These are phyloP conservation scores for Maudiozyma bulderi DNA, from an alignment of 805 yeast genomes.

Conservation along the genomic window DNA sequence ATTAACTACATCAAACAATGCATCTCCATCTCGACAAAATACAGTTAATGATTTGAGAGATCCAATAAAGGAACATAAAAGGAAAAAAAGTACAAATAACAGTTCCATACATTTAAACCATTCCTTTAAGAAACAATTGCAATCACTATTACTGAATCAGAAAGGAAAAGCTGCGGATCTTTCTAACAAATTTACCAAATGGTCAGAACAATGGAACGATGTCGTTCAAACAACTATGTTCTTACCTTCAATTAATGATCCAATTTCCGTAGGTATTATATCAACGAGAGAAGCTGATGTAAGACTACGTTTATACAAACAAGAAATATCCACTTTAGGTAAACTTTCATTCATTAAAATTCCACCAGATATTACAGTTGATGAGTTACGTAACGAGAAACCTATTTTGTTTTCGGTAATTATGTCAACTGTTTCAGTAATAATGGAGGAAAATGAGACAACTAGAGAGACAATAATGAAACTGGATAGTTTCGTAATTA, in stretches of 20 bases:
- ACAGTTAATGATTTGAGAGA: not conserved
- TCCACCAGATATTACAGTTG: slow-evolving; percentile 36
- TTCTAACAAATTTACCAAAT: slow-evolving; percentile 33
- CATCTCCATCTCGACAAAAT: not conserved
- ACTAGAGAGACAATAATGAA: slow-evolving; percentile 36
- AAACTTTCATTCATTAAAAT: slow-evolving; percentile 47
- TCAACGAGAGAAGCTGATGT: slow-evolving; percentile 48
- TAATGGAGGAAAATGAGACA: slow-evolving; percentile 25
- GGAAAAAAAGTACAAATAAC: not conserved
- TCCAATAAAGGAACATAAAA: not conserved
- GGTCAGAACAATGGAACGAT: slow-evolving; percentile 37
- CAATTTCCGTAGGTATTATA: slow-evolving; percentile 49
- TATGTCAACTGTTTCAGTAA: slow-evolving; percentile 49
- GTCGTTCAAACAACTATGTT: slow-evolving; percentile 38
- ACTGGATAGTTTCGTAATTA: slow-evolving; percentile 45
- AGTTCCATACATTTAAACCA: slow-evolving; percentile 5
- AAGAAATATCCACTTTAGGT: slow-evolving; percentile 36
- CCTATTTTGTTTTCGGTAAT: slow-evolving; percentile 60
- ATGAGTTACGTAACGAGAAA: slow-evolving; percentile 37
- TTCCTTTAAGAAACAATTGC: slow-evolving; percentile 19
- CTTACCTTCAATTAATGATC: slow-evolving; percentile 38
- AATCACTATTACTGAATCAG: slow-evolving; percentile 15
- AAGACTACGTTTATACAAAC: slow-evolving; percentile 43
- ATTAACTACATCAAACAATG: not conserved
- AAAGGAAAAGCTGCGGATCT: slow-evolving; percentile 32